Base-by-base conservation (phyloP, 2,329 filamentous ascomycete genomes). In the Raffaelea albimanens region DNA sequence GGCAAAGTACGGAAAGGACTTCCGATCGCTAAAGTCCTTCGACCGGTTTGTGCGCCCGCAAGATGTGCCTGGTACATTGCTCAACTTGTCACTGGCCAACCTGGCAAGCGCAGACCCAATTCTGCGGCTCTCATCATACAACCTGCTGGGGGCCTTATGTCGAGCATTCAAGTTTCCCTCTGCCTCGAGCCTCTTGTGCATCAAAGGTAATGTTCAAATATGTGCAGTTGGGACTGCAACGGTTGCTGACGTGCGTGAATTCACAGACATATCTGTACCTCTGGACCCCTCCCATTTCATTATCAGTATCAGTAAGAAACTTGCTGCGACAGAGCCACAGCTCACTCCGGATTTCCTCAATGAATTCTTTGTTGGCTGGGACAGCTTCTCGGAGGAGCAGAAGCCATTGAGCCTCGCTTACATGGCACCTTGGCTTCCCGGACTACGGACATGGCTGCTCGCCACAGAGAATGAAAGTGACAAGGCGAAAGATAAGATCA, bases 361-460 rank as follows among this genome's bases (percentile, higher is more conserved):
- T n/a, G 82, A 85, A 56, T 85, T 85, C 58, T 85, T 85, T 50
- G 78, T 83, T 21, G 79, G 81, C 18, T 85, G 82, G 82, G 80
- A 83, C 54, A 83, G 80, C 56, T 81, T 84, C 55, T 73, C 78
- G 1, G 76, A 82, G 31, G 76, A 83, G 48, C 82, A 85, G 57
- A 79, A 82, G 54, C 78, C 80, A 1, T 59, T 85, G 21, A 82
- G 80, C 54, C 67, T 85, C 25, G 75, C 80, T 5, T 85, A 85
- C 58, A 82, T 85, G 76, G 77, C 80, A 5, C 82, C 82, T 2
- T 85, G 82, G 82, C 66, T 85, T 34, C 69, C 75, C 5, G 75
- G 79, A 13, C 62, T 85, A 31, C 74, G 81, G 43, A 77, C 73
- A 2, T 72, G 73, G 47, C 68, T 85, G 3, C 64, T 85, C 18